Evolutionary conservation across 2,329 filamentous ascomycete genomes (phyloP).

Genomic region (Penicillium sp.): DNA sequence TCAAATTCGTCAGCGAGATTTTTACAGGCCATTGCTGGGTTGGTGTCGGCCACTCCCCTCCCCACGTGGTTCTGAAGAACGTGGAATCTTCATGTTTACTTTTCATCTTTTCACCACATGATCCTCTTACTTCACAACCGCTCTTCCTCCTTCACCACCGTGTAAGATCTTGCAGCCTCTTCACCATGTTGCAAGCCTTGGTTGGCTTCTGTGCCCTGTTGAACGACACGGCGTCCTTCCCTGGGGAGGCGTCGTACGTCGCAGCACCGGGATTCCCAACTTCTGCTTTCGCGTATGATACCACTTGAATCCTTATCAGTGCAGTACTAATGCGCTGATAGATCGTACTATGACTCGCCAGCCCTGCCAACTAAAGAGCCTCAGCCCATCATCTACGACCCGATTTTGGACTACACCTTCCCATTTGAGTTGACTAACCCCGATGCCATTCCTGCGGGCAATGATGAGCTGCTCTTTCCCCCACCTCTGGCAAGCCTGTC

Average conservation of each 20-base stretch:
- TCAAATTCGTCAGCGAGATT: not conserved
- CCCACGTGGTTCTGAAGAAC: not conserved
- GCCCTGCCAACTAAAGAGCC: conserved; percentile 51
- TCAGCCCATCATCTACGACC: conserved; percentile 57
- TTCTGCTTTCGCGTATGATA: conserved; percentile 46
- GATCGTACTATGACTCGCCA: conserved; percentile 48
- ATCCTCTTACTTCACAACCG: not conserved
- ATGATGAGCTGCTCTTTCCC: conserved; percentile 55
- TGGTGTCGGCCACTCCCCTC: not conserved
- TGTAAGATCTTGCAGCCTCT: not conserved
- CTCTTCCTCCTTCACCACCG: not conserved
- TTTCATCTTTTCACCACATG: not conserved
- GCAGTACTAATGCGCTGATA: conserved; percentile 12
- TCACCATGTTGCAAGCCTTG: not conserved
- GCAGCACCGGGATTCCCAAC: conserved; percentile 52
- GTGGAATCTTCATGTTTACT: not conserved
- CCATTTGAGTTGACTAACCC: conserved; percentile 58
- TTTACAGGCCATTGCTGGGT: not conserved
- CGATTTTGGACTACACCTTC: conserved; percentile 56
- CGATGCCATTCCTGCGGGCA: conserved; percentile 51
- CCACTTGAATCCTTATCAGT: not conserved
- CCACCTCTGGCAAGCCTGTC: conserved; percentile 49
- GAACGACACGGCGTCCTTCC: conserved; percentile 14
- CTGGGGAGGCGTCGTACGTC: conserved; percentile 25
- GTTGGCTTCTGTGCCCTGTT: conserved; percentile 8